Percentiles rank a stretch among this genome's conserved stretches.
Evolutionary conservation across 768 basidiomycete genomes (phyloP).

Genomic region (Termitomyces sp.): DNA sequence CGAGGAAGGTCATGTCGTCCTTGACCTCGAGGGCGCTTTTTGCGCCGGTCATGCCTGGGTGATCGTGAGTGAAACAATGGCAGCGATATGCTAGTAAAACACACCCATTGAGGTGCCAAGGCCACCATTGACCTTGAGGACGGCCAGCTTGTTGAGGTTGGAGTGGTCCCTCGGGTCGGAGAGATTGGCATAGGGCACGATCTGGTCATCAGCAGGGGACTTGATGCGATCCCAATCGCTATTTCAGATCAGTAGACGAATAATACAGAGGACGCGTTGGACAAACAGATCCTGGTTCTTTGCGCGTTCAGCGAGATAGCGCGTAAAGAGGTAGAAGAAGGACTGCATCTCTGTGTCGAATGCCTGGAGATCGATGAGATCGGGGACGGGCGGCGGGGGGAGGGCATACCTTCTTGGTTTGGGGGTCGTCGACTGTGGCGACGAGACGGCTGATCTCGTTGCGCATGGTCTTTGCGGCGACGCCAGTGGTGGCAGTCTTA

Average conservation of each 20-base stretch:
- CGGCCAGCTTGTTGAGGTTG: constrained; percentile 87
- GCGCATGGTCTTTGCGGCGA: constrained; percentile 94
- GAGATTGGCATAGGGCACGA: constrained; percentile 76
- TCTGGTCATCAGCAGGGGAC: constrained; percentile 80
- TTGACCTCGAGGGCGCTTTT: constrained; percentile 95
- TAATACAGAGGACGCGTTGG: constrained; percentile 2
- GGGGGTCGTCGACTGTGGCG: constrained; percentile 71
- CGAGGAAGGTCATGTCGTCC: constrained; percentile 97
- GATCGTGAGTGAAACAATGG: constrained; percentile 1
- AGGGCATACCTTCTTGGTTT: constrained; percentile 69
- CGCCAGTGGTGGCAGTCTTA: constrained; percentile 95
- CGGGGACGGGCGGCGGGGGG: not conserved
- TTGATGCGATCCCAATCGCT: constrained; percentile 91
- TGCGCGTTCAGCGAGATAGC: constrained; percentile 86
- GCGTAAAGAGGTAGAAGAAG: constrained; percentile 94
- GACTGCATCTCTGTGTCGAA: constrained; percentile 96
- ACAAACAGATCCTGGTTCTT: constrained; percentile 83
- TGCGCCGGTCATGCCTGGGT: constrained; percentile 74
- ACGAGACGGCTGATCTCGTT: constrained; percentile 97
- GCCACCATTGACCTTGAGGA: constrained; percentile 94
- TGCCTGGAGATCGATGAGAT: constrained; percentile 41
- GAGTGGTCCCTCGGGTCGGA: constrained; percentile 50
- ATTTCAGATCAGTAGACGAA: constrained; percentile 7
- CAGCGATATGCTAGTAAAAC: constrained; percentile 16
- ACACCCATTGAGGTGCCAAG: constrained; percentile 86